Percentiles rank a stretch among this genome's conserved stretches.
These are phyloP conservation scores for Phytophthora ohioensis DNA, from an alignment of 352 stramenopile species.

Conservation along the genomic window DNA sequence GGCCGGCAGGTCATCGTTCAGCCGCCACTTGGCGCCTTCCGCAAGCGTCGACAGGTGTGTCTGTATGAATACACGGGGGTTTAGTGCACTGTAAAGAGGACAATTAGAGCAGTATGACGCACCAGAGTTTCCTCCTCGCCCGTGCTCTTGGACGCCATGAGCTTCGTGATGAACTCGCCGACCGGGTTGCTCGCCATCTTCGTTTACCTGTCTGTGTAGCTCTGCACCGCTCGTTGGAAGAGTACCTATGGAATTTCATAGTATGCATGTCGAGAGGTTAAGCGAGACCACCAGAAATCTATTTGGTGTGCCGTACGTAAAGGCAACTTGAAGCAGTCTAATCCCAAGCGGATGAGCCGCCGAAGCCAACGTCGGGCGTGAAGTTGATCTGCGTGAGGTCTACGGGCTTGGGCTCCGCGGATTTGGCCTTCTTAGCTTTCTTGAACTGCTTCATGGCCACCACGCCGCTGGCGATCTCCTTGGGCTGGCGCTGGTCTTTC, in stretches of 20 bases:
- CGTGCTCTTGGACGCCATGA: constrained; percentile 68
- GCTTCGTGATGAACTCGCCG: constrained; percentile 71
- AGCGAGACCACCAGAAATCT: constrained; percentile 31
- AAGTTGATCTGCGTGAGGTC: constrained; percentile 74
- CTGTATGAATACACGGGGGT: constrained; percentile 26
- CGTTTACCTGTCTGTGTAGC: constrained; percentile 16
- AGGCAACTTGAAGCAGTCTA: constrained; percentile 35
- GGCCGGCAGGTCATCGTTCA: constrained; percentile 67
- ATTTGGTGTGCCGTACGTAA: constrained; percentile 37
- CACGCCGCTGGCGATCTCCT: constrained; percentile 79
- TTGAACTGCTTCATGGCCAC: constrained; percentile 84
- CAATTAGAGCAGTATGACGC: constrained; percentile 13
- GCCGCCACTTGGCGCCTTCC: constrained; percentile 71
- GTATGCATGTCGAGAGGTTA: constrained; percentile 15
- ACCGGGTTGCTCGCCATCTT: constrained; percentile 76
- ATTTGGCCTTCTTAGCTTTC: constrained; percentile 63
- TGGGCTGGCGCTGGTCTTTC: constrained; percentile 56
- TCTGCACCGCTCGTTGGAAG: constrained; percentile 34
- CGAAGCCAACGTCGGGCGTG: constrained; percentile 69
- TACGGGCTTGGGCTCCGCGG: constrained; percentile 34
- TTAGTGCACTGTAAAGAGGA: constrained; percentile 5
- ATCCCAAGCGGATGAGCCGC: constrained; percentile 80
- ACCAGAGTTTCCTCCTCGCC: constrained; percentile 61
- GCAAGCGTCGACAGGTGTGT: constrained; percentile 58
- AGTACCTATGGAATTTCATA: constrained; percentile 9